These are phyloP conservation scores for Tephrocybe rancida DNA, from an alignment of 768 basidiomycete genomes.

Conservation along the genomic window DNA sequence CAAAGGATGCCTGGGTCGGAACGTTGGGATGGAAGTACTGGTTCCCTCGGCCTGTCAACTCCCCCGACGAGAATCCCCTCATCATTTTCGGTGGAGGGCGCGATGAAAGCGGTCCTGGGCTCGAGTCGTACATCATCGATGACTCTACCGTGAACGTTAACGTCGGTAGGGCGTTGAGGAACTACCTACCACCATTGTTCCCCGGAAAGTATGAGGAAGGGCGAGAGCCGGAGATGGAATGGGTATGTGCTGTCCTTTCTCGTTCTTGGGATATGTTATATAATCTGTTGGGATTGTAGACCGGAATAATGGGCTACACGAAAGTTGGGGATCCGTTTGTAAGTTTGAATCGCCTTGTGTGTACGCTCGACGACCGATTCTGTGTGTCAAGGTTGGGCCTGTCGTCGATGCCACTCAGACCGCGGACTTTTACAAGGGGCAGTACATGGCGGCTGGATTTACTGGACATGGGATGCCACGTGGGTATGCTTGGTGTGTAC, in stretches of 20 bases:
- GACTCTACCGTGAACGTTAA: conserved; percentile 54
- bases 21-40: conserved; percentile 71
- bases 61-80: conserved; percentile 45
- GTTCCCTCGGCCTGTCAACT: conserved; percentile 67
- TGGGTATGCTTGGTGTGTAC: conserved; percentile 64
- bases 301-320: conserved; percentile 84
- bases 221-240: conserved; percentile 74
- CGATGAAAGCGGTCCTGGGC: conserved; percentile 39
- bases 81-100: conserved; percentile 78
- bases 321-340: conserved; percentile 67
- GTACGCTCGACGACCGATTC: not conserved
- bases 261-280: not conserved
- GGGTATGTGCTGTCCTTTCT: conserved; percentile 49
- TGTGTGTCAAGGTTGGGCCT: conserved; percentile 56
- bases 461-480: conserved; percentile 84
- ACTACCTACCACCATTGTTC: conserved; percentile 62
- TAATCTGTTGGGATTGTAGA: conserved; percentile 42
- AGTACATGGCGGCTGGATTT: conserved; percentile 70
- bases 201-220: conserved; percentile 51
- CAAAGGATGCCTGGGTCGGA: conserved; percentile 48
- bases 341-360: conserved; percentile 24
- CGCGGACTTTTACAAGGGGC: conserved; percentile 37
- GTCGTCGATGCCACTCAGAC: conserved; percentile 36
- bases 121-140: conserved; percentile 56
- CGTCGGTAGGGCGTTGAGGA: conserved; percentile 53